Conservation (phyloP, 805 yeast genomes). For the Blastobotrys peoriensis region DNA sequence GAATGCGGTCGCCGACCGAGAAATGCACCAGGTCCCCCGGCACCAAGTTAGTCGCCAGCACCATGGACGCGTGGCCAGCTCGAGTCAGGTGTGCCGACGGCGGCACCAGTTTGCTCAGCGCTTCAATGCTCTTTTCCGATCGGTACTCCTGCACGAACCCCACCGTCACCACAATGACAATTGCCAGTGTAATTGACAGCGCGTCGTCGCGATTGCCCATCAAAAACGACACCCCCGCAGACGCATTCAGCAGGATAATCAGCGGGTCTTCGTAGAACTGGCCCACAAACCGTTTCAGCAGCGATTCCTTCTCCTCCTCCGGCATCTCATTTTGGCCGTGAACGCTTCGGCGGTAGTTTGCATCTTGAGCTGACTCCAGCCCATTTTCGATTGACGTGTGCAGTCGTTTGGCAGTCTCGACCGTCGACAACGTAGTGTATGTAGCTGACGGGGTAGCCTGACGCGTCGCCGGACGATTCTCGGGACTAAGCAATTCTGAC, state of each 20-base stretch:
- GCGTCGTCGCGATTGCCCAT: constrained; percentile 98
- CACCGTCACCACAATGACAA: constrained; percentile 87
- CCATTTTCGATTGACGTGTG: constrained; percentile 60
- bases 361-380: constrained; percentile 61
- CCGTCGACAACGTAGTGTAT: constrained; percentile 55
- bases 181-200: constrained; percentile 86
- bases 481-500: neutral
- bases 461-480: neutral
- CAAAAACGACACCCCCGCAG: constrained; percentile 77
- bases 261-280: constrained; percentile 89
- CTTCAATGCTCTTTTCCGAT: constrained; percentile 90
- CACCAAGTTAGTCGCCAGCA: constrained; percentile 78
- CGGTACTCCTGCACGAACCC: constrained; percentile 97
- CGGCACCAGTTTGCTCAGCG: constrained; percentile 87
- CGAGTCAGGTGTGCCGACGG: constrained; percentile 93
- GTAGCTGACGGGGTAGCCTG: constrained; percentile 51
- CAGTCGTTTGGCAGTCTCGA: constrained; percentile 58
- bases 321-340: constrained; percentile 80
- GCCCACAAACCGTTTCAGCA: constrained; percentile 64
- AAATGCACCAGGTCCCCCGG: constrained; percentile 95
- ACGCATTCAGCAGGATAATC: constrained; percentile 79
- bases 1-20: constrained; percentile 89
- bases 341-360: constrained; percentile 58
- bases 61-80: constrained; percentile 69
- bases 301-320: constrained; percentile 67